Evolutionary conservation across 176 grass and related monocot species (phyloP).

Genomic region (Bromus sterilis): DNA sequence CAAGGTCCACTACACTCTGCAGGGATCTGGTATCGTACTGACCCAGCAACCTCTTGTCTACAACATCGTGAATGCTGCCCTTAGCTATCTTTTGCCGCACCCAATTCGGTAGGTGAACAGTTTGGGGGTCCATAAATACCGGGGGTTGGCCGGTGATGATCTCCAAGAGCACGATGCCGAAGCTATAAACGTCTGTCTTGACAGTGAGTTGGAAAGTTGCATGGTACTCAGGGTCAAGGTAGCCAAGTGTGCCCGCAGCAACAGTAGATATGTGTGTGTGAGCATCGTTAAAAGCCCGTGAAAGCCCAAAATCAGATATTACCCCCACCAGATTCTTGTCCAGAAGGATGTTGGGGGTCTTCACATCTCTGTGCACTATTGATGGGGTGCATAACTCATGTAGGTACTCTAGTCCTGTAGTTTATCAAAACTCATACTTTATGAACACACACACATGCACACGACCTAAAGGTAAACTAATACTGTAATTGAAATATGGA

Average conservation of each 20-base stretch:
- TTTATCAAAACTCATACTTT: neutral
- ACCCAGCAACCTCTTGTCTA: neutral
- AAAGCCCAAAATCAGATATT: conserved; percentile 24
- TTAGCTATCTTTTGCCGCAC: neutral
- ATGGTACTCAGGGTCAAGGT: conserved; percentile 12
- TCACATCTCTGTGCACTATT: conserved; percentile 25
- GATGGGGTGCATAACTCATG: conserved; percentile 1
- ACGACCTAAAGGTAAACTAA: neutral
- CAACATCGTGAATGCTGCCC: neutral
- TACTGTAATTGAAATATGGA: neutral
- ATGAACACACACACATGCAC: neutral
- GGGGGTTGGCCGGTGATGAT: neutral
- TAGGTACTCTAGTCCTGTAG: conserved; percentile 23
- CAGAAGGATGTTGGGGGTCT: conserved; percentile 23
- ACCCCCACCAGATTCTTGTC: conserved; percentile 11
- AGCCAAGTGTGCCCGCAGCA: conserved; percentile 5
- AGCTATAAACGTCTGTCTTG: neutral
- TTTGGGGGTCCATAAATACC: neutral
- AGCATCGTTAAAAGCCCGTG: neutral
- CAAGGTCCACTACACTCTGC: conserved; percentile 4
- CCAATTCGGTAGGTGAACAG: neutral
- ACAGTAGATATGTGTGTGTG: conserved; percentile 22
- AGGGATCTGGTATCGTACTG: neutral
- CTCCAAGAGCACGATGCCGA: neutral
- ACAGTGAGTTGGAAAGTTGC: neutral